These are phyloP conservation scores for Phoenix roebelenii DNA, from an alignment of 176 grass and related monocot genomes.

Conservation along the genomic window DNA sequence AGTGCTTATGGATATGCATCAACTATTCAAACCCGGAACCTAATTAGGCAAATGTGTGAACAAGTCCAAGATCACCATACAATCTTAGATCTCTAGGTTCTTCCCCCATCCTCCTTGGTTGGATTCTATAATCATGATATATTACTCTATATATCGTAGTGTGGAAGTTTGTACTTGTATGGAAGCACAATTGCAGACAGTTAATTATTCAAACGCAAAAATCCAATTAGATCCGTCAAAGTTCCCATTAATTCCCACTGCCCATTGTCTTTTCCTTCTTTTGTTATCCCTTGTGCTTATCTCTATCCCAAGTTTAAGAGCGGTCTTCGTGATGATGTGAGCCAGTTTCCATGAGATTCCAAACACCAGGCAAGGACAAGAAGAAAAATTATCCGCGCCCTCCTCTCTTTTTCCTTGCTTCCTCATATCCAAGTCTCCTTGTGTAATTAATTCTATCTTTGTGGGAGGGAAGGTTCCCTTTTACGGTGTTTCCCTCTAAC, in stretches of 20 bases:
- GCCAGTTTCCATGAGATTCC: conserved; percentile 37
- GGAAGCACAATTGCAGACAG: too few relatives aligned
- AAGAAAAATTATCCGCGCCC: conserved; percentile 38
- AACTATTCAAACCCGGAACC: too few relatives aligned
- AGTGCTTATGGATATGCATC: too few relatives aligned
- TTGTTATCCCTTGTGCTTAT: conserved; percentile 37
- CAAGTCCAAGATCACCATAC: too few relatives aligned
- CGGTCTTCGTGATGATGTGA: conserved; percentile 40
- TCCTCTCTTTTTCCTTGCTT: conserved; percentile 45
- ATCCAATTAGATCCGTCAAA: conserved; percentile 49
- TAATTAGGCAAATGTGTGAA: too few relatives aligned
- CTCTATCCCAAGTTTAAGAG: conserved; percentile 37
- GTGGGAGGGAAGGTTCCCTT: conserved; percentile 29
- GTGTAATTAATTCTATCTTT: conserved; percentile 39
- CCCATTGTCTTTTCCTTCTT: conserved; percentile 16
- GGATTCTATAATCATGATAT: too few relatives aligned
- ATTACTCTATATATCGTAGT: too few relatives aligned
- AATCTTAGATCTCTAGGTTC: too few relatives aligned
- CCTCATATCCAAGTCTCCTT: conserved; percentile 19
- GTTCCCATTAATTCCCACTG: conserved; percentile 52
- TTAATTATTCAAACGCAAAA: conserved; percentile 51
- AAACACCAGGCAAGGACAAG: conserved; percentile 38
- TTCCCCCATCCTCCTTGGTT: too few relatives aligned
- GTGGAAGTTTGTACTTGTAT: too few relatives aligned
- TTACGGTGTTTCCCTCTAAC: too few relatives aligned